Conservation (phyloP, 495 filamentous ascomycete species). For the Penicillium flavigenum region DNA sequence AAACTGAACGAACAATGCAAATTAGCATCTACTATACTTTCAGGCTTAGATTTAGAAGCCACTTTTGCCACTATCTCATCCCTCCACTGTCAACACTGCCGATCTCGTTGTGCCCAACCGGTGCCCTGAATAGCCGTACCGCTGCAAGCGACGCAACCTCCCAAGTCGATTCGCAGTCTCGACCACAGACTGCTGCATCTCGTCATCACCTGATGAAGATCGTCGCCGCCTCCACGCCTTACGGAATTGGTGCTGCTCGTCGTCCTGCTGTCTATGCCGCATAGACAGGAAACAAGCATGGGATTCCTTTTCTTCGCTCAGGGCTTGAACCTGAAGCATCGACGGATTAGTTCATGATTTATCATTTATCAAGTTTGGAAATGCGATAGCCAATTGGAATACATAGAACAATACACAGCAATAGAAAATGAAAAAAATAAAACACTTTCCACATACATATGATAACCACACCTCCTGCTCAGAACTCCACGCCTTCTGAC, state of each 20-base stretch:
- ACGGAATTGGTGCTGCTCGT: slow-evolving; percentile 43
- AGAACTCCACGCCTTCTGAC: slow-evolving; percentile 47
- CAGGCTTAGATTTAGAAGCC: background rate
- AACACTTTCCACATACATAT: slow-evolving; percentile 32
- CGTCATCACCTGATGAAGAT: slow-evolving; percentile 7
- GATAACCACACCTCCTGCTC: slow-evolving; percentile 45
- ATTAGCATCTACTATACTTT: background rate
- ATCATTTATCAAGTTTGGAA: background rate
- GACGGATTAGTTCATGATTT: slow-evolving; percentile 5
- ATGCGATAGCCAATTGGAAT: background rate
- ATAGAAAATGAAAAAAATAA: slow-evolving; percentile 1
- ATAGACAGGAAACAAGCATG: slow-evolving; percentile 36
- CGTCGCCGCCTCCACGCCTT: slow-evolving; percentile 38
- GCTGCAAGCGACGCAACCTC: slow-evolving; percentile 24
- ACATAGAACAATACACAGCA: background rate
- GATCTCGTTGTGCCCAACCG: slow-evolving; percentile 15
- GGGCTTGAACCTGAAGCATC: slow-evolving; percentile 31
- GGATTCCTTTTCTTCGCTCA: slow-evolving; percentile 43
- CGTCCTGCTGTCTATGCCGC: slow-evolving; percentile 39
- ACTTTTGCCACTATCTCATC: background rate
- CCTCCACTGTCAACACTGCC: slow-evolving; percentile 17
- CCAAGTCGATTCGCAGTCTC: slow-evolving; percentile 11
- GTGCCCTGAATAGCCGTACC: slow-evolving; percentile 14
- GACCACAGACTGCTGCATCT: background rate
- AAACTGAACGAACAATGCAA: background rate